Conservation (phyloP, 2,329 filamentous ascomycete genomes). For the Nannizziopsis arthrosporioides region DNA sequence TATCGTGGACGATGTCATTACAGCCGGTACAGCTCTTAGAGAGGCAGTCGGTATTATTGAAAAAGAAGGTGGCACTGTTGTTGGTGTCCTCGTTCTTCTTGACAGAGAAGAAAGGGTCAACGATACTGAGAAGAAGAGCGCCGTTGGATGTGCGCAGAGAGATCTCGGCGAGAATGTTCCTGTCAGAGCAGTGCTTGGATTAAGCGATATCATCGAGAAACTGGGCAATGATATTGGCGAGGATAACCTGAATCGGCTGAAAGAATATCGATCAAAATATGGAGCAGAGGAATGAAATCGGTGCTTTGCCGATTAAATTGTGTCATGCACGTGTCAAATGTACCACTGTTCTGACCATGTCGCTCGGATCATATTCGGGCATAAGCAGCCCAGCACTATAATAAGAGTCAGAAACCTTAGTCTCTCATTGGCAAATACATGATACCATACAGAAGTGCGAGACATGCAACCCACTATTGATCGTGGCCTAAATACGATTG, state of each 20-base stretch:
- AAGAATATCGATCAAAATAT: constrained; percentile 54
- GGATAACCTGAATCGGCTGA: constrained; percentile 53
- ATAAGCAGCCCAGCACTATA: too few relatives aligned
- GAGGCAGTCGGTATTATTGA: constrained; percentile 85
- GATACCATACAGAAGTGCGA: background rate
- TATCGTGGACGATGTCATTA: constrained; percentile 94
- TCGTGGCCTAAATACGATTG: background rate
- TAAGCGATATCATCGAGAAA: constrained; percentile 70
- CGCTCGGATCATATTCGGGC: too few relatives aligned
- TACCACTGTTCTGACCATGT: too few relatives aligned
- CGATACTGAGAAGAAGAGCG: constrained; percentile 57
- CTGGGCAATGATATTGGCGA: constrained; percentile 51
- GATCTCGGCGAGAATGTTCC: constrained; percentile 62
- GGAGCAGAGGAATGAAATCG: constrained; percentile 21
- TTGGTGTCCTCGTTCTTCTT: constrained; percentile 77
- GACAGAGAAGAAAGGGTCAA: constrained; percentile 56
- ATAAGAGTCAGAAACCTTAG: too few relatives aligned
- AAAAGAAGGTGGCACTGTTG: constrained; percentile 70
- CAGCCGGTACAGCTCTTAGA: constrained; percentile 83
- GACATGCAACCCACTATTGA: background rate
- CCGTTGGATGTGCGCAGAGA: constrained; percentile 72
- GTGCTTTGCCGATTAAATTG: too few relatives aligned
- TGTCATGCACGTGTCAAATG: too few relatives aligned
- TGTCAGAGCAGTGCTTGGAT: constrained; percentile 62
- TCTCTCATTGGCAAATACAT: background rate